Evolutionary conservation across 805 yeast species (phyloP).

Genomic region (Monosporozyma yasuniensis): DNA sequence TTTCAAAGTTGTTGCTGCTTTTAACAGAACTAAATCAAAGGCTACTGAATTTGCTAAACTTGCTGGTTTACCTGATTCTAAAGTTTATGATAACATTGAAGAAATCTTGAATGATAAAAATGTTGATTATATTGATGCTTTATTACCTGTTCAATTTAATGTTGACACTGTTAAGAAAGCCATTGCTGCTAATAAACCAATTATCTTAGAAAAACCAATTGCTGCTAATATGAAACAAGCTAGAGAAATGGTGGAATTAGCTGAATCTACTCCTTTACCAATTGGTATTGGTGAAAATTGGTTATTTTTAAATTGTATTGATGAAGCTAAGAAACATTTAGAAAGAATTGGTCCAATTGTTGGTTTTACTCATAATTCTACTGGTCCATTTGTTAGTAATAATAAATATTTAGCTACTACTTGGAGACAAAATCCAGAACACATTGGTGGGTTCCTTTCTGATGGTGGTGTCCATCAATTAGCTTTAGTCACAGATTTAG

Average conservation of each 20-base stretch:
- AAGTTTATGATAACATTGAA: constrained; percentile 54
- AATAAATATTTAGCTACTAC: constrained; percentile 59
- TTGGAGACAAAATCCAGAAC: constrained; percentile 89
- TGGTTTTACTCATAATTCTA: constrained; percentile 62
- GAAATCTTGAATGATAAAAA: constrained; percentile 55
- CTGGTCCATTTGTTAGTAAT: constrained; percentile 57
- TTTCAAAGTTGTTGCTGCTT: constrained; percentile 58
- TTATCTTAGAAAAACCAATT: constrained; percentile 83
- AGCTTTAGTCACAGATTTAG: constrained; percentile 72
- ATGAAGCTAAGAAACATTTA: constrained; percentile 45
- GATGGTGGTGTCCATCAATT: constrained; percentile 97
- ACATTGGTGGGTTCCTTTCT: constrained; percentile 83
- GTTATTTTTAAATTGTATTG: constrained; percentile 59
- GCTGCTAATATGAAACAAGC: constrained; percentile 83
- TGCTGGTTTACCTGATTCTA: constrained; percentile 43
- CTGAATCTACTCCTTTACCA: constrained; percentile 54
- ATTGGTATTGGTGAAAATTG: constrained; percentile 81
- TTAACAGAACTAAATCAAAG: constrained; percentile 75
- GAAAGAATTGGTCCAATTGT: constrained; percentile 63
- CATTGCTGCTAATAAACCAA: constrained; percentile 64
- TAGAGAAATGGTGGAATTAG: constrained; percentile 59
- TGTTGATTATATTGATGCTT: constrained; percentile 72
- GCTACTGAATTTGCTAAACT: constrained; percentile 68
- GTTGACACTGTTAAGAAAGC: constrained; percentile 61
- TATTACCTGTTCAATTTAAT: constrained; percentile 83